Percentiles rank a stretch among this genome's conserved stretches.
These are phyloP conservation scores for Auricularia heimuer DNA, from an alignment of 768 basidiomycete species.

Conservation along the genomic window DNA sequence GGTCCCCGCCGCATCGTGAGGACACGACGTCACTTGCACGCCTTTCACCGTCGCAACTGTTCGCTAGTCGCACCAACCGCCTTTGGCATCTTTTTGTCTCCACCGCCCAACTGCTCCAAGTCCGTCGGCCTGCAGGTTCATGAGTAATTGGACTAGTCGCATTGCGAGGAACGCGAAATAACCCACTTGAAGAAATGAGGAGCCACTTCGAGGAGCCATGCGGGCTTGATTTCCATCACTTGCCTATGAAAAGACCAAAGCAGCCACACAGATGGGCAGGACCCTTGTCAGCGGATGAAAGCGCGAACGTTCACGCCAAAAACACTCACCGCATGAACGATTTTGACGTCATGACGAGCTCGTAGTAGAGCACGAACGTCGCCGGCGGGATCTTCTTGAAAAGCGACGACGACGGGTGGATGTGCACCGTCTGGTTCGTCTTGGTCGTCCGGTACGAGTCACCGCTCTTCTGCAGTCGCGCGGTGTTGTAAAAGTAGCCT, in stretches of 20 bases:
- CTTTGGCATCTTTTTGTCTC: conserved; percentile 92
- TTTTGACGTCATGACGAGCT: conserved; percentile 94
- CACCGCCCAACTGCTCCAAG: conserved; percentile 63
- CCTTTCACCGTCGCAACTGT: background rate
- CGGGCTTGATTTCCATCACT: conserved; percentile 96
- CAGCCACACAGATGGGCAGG: background rate
- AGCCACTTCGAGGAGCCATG: conserved; percentile 92
- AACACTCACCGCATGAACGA: conserved; percentile 74
- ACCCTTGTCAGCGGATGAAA: background rate
- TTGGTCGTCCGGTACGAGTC: conserved; percentile 97
- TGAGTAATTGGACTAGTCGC: background rate
- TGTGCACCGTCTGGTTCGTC: conserved; percentile 91
- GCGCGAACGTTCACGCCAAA: background rate
- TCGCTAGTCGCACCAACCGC: conserved; percentile 28
- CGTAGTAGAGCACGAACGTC: conserved; percentile 86
- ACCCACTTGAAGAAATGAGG: conserved; percentile 87
- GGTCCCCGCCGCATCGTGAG: background rate
- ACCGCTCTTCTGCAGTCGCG: conserved; percentile 87
- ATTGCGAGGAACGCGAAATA: background rate
- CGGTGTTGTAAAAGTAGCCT: conserved; percentile 95
- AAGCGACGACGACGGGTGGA: conserved; percentile 90
- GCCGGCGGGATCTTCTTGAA: conserved; percentile 95
- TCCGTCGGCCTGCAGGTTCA: conserved; percentile 35
- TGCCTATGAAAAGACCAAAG: conserved; percentile 39
- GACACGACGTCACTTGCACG: background rate